These are phyloP conservation scores for Sordariomycetes sp. DNA, from an alignment of 2,329 filamentous ascomycete species.

Conservation along the genomic window DNA sequence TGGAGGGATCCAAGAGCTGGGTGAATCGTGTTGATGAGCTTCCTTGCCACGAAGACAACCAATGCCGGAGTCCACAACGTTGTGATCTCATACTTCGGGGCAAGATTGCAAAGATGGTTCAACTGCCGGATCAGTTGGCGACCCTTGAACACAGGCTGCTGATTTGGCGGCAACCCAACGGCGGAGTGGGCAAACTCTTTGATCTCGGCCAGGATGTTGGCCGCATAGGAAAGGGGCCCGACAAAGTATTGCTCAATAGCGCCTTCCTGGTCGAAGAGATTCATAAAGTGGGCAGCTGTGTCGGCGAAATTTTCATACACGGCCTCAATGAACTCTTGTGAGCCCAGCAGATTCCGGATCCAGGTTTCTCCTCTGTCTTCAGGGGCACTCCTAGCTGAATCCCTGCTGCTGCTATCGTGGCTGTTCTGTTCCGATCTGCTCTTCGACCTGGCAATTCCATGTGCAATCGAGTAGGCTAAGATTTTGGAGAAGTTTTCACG, in stretches of 20 bases:
- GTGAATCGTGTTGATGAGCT: constrained; percentile 70
- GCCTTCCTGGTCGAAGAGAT: constrained; percentile 67
- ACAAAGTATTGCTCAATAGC: constrained; percentile 57
- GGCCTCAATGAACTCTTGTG: constrained; percentile 49
- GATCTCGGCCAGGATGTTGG: constrained; percentile 58
- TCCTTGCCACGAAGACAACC: constrained; percentile 64
- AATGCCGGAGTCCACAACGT: constrained; percentile 67
- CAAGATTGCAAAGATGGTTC: constrained; percentile 64
- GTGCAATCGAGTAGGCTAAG: constrained; percentile 74
- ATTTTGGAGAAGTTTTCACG: constrained; percentile 63
- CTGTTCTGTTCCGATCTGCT: constrained; percentile 1
- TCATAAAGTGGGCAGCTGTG: constrained; percentile 67
- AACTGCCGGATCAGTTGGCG: constrained; percentile 69
- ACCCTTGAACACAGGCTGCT: constrained; percentile 78
- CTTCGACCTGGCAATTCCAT: constrained; percentile 19
- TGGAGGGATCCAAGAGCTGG: constrained; percentile 77
- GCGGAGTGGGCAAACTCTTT: constrained; percentile 56
- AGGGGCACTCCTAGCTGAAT: neutral
- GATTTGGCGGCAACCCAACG: constrained; percentile 58
- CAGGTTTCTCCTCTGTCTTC: constrained; percentile 7
- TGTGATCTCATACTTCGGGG: constrained; percentile 46
- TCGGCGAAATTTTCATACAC: constrained; percentile 63
- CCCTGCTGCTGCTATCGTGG: neutral
- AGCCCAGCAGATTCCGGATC: constrained; percentile 48
- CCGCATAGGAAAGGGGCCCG: constrained; percentile 49